Base-by-base conservation (phyloP, 2,329 filamentous ascomycete species). In the Corinectria fuckeliana region DNA sequence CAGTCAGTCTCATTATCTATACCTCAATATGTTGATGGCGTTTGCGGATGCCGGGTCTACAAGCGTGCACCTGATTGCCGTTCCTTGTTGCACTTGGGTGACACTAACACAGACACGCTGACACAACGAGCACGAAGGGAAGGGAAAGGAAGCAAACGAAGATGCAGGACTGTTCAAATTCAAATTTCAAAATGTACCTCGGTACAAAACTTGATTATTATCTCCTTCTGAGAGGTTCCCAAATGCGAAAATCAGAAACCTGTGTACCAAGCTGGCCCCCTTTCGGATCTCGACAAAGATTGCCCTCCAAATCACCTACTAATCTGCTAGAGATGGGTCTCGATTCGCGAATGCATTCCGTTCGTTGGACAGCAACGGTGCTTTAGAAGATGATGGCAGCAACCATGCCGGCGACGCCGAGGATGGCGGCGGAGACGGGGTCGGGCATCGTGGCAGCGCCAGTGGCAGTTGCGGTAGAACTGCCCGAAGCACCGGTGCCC, bases 381-480 rank as follows among this genome's bases (percentile, higher is more conserved):
- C 18, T 30, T 69, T 67, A 76, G 50, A 74, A 55, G 58, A 74
- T 51, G 39, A 62, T 58, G 28, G 65, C 69, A 39, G 68, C 57
- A 38, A 69, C 61, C 49, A 76, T 54, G 63, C 64, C 67, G 21
- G 62, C 72, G 25, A 67, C 50, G 39, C 69, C 72, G 28, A 75
- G 50, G 36, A 63, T 54, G 4, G 67, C 65, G n/a, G 61, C 64
- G 5, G 69, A 63, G 47, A 65, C 44, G 41, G 49, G 58, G 45
- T 62, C 57, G 51, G 66, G 61, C 32, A 64, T 61, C n/a, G 63
- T 58, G 26, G 68, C 72, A 21, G 70, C 74, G n/a, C 70, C 74
- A 10, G 73, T 75, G 23, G 73, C 65, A 25, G 71, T 69, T 38
- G 72, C 70, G 7, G 69, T 69, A 28, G 67, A 67, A 21, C 68